Percentiles rank a stretch among this genome's conserved stretches.
These are phyloP conservation scores for Aspergillus carlsbadensis DNA, from an alignment of 495 filamentous ascomycete species.

Conservation along the genomic window DNA sequence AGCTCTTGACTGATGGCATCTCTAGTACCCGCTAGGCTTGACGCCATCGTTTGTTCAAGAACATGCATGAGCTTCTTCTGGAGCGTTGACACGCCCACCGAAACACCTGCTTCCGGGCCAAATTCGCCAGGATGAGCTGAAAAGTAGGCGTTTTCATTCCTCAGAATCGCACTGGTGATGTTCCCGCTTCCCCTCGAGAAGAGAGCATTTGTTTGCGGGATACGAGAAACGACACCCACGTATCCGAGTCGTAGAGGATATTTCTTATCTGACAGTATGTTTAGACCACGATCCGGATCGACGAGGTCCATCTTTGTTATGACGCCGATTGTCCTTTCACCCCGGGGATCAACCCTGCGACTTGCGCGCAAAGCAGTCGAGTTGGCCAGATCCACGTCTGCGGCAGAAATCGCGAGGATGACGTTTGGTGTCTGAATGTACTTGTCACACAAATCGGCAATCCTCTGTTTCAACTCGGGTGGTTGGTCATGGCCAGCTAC, in stretches of 20 bases:
- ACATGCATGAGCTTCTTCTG: slow-evolving; percentile 96
- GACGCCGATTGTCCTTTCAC: slow-evolving; percentile 95
- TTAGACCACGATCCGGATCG: slow-evolving; percentile 72
- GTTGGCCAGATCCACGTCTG: slow-evolving; percentile 95
- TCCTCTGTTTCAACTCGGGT: slow-evolving; percentile 89
- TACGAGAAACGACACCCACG: slow-evolving; percentile 87
- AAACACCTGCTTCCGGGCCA: slow-evolving; percentile 65
- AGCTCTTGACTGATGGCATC: slow-evolving; percentile 94
- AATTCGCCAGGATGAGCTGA: slow-evolving; percentile 79
- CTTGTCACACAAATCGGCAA: slow-evolving; percentile 94
- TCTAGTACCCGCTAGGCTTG: slow-evolving; percentile 79
- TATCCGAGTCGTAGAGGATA: slow-evolving; percentile 96
- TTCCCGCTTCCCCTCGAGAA: slow-evolving; percentile 84
- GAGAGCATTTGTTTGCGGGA: slow-evolving; percentile 70
- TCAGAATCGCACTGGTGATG: slow-evolving; percentile 75
- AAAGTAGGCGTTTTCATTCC: slow-evolving; percentile 89
- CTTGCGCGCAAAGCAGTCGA: slow-evolving; percentile 91
- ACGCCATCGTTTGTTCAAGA: slow-evolving; percentile 94
- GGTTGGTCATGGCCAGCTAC: slow-evolving; percentile 90
- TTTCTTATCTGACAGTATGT: slow-evolving; percentile 81
- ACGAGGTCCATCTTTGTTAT: slow-evolving; percentile 99
- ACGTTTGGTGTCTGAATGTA: slow-evolving; percentile 97
- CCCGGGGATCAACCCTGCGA: slow-evolving; percentile 86
- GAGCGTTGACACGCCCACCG: slow-evolving; percentile 79
- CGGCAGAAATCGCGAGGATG: slow-evolving; percentile 94